Conservation (phyloP, 805 yeast genomes). For the Kregervanrija pseudodelftensis region DNA sequence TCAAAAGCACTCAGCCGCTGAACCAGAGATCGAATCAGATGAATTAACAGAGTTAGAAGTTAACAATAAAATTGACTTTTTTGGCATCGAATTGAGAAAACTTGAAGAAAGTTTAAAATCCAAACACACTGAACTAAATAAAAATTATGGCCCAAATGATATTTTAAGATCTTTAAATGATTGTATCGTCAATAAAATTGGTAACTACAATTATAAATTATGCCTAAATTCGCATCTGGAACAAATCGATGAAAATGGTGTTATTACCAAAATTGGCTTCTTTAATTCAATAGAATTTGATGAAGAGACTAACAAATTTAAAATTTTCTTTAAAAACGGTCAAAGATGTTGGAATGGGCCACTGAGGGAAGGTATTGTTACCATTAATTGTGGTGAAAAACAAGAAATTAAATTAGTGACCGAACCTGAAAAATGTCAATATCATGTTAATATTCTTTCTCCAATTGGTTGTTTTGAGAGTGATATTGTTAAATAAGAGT, state of each 20-base stretch:
- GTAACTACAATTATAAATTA: constrained; percentile 64
- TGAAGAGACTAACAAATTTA: constrained; percentile 9
- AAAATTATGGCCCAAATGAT: constrained; percentile 53
- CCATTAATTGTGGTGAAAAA: constrained; percentile 58
- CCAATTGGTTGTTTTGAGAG: constrained; percentile 38
- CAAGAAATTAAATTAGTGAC: constrained; percentile 55
- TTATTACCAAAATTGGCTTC: constrained; percentile 45
- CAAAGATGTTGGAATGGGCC: constrained; percentile 96
- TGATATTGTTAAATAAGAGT: constrained; percentile 6
- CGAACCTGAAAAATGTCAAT: constrained; percentile 88
- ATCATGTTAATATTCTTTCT: constrained; percentile 42
- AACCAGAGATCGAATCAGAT: background rate
- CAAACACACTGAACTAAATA: constrained; percentile 8
- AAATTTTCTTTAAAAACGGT: constrained; percentile 46
- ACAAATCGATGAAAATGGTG: constrained; percentile 45
- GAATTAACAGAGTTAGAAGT: background rate
- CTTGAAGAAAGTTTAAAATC: constrained; percentile 12
- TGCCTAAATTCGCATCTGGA: constrained; percentile 49
- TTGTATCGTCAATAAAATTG: constrained; percentile 44
- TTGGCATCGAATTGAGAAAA: constrained; percentile 24
- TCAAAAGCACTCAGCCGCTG: background rate
- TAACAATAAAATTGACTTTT: constrained; percentile 10
- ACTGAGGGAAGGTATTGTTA: constrained; percentile 57
- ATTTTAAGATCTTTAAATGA: constrained; percentile 47
- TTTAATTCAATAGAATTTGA: constrained; percentile 16